phyloP scores from a whole-genome alignment of 495 filamentous ascomycete genomes.

The Oidiodendron maius region DNA sequence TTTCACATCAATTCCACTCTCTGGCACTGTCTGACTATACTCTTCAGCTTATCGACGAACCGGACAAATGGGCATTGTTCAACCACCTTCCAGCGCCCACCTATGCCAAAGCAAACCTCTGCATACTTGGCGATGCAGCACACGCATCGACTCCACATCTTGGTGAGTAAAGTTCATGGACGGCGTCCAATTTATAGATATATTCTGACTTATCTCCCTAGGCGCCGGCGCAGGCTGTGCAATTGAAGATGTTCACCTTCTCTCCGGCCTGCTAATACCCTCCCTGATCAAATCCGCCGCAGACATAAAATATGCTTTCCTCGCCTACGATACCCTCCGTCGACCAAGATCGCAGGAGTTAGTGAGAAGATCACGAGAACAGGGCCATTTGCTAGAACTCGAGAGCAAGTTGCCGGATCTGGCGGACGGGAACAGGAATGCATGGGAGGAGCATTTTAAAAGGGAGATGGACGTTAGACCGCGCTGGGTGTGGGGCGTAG shows the following conservation, averaged over 20 bases:
- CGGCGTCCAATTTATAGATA: too few relatives aligned
- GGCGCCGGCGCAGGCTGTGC: constrained; percentile 59
- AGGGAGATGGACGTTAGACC: constrained; percentile 32
- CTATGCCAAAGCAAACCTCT: constrained; percentile 46
- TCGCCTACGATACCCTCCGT: constrained; percentile 54
- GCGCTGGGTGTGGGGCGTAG: constrained; percentile 43
- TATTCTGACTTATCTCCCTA: too few relatives aligned
- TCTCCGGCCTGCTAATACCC: constrained; percentile 47
- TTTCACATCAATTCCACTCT: too few relatives aligned
- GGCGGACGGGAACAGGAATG: too few relatives aligned
- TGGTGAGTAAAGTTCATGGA: too few relatives aligned
- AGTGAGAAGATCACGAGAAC: constrained; percentile 30
- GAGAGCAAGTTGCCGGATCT: constrained; percentile 30
- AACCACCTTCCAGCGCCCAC: constrained; percentile 47
- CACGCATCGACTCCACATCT: constrained; percentile 66
- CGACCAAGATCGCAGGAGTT: constrained; percentile 37
- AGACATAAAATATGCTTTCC: constrained; percentile 45
- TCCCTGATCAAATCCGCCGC: constrained; percentile 29
- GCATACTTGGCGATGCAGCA: constrained; percentile 62
- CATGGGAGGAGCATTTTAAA: constrained; percentile 33
- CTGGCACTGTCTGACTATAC: too few relatives aligned
- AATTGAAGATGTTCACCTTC: constrained; percentile 59
- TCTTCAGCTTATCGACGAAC: constrained; percentile 36
- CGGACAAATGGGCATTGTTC: constrained; percentile 58
- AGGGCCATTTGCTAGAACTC: constrained; percentile 32